Percentiles rank a stretch among this genome's conserved stretches.
These are phyloP conservation scores for Ottelia alismoides DNA, from an alignment of 106 monocot genomes.

Conservation along the genomic window DNA sequence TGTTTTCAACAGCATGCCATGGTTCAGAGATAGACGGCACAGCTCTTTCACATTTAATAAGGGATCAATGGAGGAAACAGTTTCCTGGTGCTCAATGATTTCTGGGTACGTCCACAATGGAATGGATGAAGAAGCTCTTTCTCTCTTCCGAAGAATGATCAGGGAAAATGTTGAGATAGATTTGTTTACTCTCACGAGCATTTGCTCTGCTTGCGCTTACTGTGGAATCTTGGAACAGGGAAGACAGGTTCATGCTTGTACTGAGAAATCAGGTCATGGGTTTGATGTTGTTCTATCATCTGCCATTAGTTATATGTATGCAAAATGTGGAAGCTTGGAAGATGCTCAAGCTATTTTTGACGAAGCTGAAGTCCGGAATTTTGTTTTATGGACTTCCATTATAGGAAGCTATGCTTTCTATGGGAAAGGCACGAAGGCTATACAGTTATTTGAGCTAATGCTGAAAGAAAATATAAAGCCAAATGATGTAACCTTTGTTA, in stretches of 20 bases:
- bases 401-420: conserved; percentile 48
- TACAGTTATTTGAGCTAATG: conserved; percentile 47
- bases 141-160: conserved; percentile 36
- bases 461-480: conserved; percentile 46
- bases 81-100: conserved; percentile 62
- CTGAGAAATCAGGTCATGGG: conserved; percentile 46
- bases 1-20: conserved; percentile 25
- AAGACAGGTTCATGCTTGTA: conserved; percentile 53
- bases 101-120: conserved; percentile 72
- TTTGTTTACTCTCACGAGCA: conserved; percentile 45
- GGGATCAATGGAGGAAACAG: conserved; percentile 10
- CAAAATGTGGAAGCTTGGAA: conserved; percentile 69
- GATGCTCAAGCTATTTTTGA: conserved; percentile 44
- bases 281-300: conserved; percentile 39
- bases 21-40: not conserved
- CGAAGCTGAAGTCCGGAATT: conserved; percentile 11
- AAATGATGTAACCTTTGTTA: conserved; percentile 57
- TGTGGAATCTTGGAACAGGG: conserved; percentile 48
- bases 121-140: conserved; percentile 37
- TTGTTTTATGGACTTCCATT: conserved; percentile 62
- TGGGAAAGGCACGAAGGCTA: conserved; percentile 46
- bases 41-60: not conserved
- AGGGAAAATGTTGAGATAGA: conserved; percentile 23
- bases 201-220: conserved; percentile 53
- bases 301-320: conserved; percentile 68